Base-by-base conservation (phyloP, 352 stramenopile genomes). In the Phytophthora sansomeana region DNA sequence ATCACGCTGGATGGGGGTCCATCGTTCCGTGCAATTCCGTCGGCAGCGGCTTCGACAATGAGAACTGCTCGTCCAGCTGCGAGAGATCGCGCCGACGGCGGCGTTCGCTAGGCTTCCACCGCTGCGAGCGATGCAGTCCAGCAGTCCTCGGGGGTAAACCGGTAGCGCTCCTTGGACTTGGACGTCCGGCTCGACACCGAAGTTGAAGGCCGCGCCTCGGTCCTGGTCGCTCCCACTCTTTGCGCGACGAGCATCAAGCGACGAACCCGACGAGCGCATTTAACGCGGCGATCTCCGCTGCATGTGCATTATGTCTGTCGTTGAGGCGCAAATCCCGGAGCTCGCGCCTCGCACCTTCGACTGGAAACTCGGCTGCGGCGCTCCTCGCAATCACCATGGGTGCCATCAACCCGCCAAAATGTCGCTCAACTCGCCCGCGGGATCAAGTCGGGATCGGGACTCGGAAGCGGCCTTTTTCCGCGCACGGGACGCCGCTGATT, bases 311-410 rank as follows among this genome's bases (percentile, higher is more conserved):
- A 28, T 52, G 19, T 46, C 41, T 17, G 28, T 52, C 53, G 2
- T 32, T 9, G 5, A 2, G 16, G 19, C 24, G 39, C 46, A 58
- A 65, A 50, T 58, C 47, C 35, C 21, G 3, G 21, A 30, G 47
- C 29, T 17, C 32, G 26, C 17, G 26, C 28, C 16, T 30, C 21
- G 43, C 42, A 41, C 19, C n/a, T 29, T 28, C 49, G 26, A 62
- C 53, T 69, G 61, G 61, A 69, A 64, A 64, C 38, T 69, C 61
- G 61, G 50, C 58, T 46, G 39, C 38, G 6, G n/a, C 16, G 38
- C 53, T 48, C 58, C 55, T 49, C 39, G 21, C 17, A 43, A 35
- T 47, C 48, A 64, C 21, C 57, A 50, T 58, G 57, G 46, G 19
- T 56, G 57, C 46, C 21, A 3, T 24, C 21, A 24, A 24, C 21